A percentile compares a stretch with the other conserved stretches of the same genome.
These are phyloP conservation scores for Podaxis sp. DNA, from an alignment of 768 basidiomycete genomes.

Conservation along the genomic window DNA sequence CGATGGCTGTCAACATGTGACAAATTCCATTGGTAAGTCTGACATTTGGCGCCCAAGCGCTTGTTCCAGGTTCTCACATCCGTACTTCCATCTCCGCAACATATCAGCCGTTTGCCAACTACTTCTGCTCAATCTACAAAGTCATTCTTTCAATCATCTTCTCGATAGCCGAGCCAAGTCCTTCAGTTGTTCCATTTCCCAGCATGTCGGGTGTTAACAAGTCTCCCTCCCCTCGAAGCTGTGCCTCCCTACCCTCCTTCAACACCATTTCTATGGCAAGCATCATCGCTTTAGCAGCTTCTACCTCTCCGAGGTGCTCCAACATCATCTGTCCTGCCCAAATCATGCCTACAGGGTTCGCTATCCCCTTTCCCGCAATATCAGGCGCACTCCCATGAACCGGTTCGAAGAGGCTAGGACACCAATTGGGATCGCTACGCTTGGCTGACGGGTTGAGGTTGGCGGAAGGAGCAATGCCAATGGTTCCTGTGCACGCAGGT, in stretches of 20 bases:
- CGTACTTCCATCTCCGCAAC: not conserved
- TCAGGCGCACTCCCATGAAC: constrained; percentile 57
- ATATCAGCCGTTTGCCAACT: not conserved
- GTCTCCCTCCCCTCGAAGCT: constrained; percentile 20
- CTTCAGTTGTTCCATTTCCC: constrained; percentile 33
- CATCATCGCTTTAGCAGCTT: constrained; percentile 35
- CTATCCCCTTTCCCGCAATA: constrained; percentile 48
- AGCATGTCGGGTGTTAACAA: constrained; percentile 34
- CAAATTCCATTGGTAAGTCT: not conserved
- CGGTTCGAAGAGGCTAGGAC: constrained; percentile 50
- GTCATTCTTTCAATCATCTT: constrained; percentile 11
- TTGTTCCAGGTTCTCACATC: not conserved
- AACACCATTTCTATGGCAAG: constrained; percentile 35
- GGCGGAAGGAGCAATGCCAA: constrained; percentile 52
- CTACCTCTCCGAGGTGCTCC: constrained; percentile 36
- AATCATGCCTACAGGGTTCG: constrained; percentile 53
- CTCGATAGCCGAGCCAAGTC: constrained; percentile 27
- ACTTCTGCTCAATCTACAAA: not conserved
- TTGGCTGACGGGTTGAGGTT: constrained; percentile 38
- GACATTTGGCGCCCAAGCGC: not conserved
- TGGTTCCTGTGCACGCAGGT: constrained; percentile 49
- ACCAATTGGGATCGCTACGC: constrained; percentile 30
- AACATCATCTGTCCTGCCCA: constrained; percentile 57
- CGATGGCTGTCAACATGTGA: not conserved
- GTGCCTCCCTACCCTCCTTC: constrained; percentile 22